These are phyloP conservation scores for Candolleomyces eurysporus DNA, from an alignment of 768 basidiomycete genomes.

Conservation along the genomic window DNA sequence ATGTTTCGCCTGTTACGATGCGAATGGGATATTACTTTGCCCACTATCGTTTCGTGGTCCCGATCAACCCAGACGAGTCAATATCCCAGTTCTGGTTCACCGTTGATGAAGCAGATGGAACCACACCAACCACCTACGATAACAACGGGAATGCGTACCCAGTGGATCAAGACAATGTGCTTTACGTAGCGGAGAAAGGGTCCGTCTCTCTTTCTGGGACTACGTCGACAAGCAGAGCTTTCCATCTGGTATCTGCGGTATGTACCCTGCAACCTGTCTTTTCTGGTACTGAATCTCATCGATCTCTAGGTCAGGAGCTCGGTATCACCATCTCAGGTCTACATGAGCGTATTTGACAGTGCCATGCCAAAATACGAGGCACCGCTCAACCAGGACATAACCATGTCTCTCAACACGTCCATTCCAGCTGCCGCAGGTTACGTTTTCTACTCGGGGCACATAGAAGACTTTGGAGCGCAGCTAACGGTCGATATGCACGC, in stretches of 20 bases:
- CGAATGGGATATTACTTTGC: slow-evolving; percentile 26
- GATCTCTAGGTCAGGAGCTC: slow-evolving; percentile 6
- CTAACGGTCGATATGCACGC: slow-evolving; percentile 15
- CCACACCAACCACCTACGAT: slow-evolving; percentile 23
- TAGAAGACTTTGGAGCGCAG: slow-evolving; percentile 10
- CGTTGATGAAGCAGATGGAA: slow-evolving; percentile 33
- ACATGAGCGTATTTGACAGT: slow-evolving; percentile 13
- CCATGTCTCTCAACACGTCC: slow-evolving; percentile 10
- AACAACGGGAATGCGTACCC: slow-evolving; percentile 34
- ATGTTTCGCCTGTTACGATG: slow-evolving; percentile 26
- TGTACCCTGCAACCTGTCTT: background rate
- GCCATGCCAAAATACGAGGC: slow-evolving; percentile 9
- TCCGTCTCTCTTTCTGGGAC: slow-evolving; percentile 2
- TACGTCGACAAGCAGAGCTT: slow-evolving; percentile 3
- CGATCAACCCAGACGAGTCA: slow-evolving; percentile 29
- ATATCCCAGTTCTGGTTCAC: slow-evolving; percentile 42
- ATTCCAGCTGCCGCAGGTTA: slow-evolving; percentile 9
- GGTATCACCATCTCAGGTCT: slow-evolving; percentile 12
- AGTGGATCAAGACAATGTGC: slow-evolving; percentile 30
- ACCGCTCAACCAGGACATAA: slow-evolving; percentile 4
- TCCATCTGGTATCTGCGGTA: slow-evolving; percentile 14
- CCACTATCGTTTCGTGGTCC: slow-evolving; percentile 32
- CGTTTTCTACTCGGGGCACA: slow-evolving; percentile 10
- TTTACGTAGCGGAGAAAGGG: slow-evolving; percentile 33
- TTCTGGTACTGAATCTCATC: background rate